A percentile compares a stretch with the other conserved stretches of the same genome.
Evolutionary conservation across 2,329 filamentous ascomycete genomes (phyloP).

Genomic region (Acarospora socialis): DNA sequence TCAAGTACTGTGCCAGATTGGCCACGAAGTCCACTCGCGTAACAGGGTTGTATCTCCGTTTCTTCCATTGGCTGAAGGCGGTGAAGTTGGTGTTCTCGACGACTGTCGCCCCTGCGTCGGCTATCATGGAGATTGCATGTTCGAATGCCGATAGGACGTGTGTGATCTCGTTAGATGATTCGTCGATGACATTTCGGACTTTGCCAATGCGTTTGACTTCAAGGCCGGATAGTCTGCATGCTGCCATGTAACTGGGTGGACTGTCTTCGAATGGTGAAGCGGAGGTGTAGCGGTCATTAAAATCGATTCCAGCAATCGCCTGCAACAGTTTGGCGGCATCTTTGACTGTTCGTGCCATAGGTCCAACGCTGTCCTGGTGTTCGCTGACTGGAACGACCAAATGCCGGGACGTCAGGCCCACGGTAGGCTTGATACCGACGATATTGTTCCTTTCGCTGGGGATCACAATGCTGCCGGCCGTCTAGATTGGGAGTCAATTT

Average conservation of each 20-base stretch:
- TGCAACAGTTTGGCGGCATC: slow-evolving; percentile 54
- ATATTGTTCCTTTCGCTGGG: slow-evolving; percentile 25
- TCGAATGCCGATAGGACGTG: slow-evolving; percentile 11
- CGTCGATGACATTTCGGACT: slow-evolving; percentile 10
- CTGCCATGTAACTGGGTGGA: slow-evolving; percentile 10
- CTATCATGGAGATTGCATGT: slow-evolving; percentile 6
- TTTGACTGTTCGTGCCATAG: slow-evolving; percentile 50
- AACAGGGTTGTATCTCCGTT: no score
- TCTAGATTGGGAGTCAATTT: no score
- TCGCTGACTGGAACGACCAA: slow-evolving; percentile 51
- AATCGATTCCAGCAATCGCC: slow-evolving; percentile 51
- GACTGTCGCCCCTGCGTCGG: slow-evolving; percentile 6
- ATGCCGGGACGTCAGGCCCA: slow-evolving; percentile 54
- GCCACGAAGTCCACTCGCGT: slow-evolving; percentile 10
- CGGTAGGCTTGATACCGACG: slow-evolving; percentile 51
- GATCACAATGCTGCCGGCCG: slow-evolving; percentile 11
- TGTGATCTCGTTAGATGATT: slow-evolving; percentile 3
- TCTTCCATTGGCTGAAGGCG: no score
- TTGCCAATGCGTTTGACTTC: slow-evolving; percentile 11
- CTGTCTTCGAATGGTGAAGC: slow-evolving; percentile 9
- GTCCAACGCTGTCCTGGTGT: slow-evolving; percentile 55
- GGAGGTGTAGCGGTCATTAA: slow-evolving; percentile 7
- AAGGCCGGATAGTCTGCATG: slow-evolving; percentile 10
- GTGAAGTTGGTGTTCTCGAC: slow-evolving; percentile 11
- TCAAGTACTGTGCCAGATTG: slow-evolving; percentile 8